phyloP scores from a whole-genome alignment of 2,329 filamentous ascomycete genomes.

The Diaporthe helianthi region DNA sequence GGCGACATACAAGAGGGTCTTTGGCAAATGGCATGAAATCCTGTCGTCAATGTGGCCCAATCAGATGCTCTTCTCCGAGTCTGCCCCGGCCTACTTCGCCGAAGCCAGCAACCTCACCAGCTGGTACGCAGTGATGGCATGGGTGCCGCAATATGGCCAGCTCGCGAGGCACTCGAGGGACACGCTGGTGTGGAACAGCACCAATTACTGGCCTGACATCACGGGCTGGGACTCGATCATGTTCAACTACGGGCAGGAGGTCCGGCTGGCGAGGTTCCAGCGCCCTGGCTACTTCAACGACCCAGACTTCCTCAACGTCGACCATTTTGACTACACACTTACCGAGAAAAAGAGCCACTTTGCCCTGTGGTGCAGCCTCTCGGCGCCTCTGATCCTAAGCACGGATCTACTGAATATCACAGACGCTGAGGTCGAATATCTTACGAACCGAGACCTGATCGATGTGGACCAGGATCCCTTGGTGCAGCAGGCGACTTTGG shows the following conservation, averaged over 20 bases:
- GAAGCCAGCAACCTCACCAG: slow-evolving; percentile 46
- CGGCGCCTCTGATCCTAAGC: slow-evolving; percentile 47
- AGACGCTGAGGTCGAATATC: slow-evolving; percentile 44
- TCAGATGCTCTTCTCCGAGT: slow-evolving; percentile 53
- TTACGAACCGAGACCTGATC: slow-evolving; percentile 51
- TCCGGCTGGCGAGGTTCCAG: slow-evolving; percentile 50
- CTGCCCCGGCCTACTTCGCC: slow-evolving; percentile 54
- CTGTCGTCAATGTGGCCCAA: slow-evolving; percentile 43
- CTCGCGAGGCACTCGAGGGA: slow-evolving; percentile 53
- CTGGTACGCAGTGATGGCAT: slow-evolving; percentile 55
- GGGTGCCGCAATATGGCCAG: slow-evolving; percentile 49
- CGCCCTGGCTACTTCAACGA: slow-evolving; percentile 48
- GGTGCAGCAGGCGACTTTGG: slow-evolving; percentile 54
- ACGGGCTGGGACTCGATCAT: slow-evolving; percentile 56
- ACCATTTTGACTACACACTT: slow-evolving; percentile 44
- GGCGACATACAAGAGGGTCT: slow-evolving; percentile 42
- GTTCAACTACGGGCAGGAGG: slow-evolving; percentile 54
- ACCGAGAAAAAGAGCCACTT: slow-evolving; percentile 48
- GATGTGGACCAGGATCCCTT: slow-evolving; percentile 51
- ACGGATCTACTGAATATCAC: slow-evolving; percentile 48
- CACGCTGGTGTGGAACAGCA: slow-evolving; percentile 42
- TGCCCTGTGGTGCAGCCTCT: slow-evolving; percentile 46
- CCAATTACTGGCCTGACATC: slow-evolving; percentile 48
- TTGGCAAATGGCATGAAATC: slow-evolving; percentile 52
- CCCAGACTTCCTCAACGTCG: slow-evolving; percentile 47